Percentiles rank a stretch among this genome's conserved stretches.
Evolutionary conservation across 106 monocot genomes (phyloP).

Genomic region (Dendrobium officinale): DNA sequence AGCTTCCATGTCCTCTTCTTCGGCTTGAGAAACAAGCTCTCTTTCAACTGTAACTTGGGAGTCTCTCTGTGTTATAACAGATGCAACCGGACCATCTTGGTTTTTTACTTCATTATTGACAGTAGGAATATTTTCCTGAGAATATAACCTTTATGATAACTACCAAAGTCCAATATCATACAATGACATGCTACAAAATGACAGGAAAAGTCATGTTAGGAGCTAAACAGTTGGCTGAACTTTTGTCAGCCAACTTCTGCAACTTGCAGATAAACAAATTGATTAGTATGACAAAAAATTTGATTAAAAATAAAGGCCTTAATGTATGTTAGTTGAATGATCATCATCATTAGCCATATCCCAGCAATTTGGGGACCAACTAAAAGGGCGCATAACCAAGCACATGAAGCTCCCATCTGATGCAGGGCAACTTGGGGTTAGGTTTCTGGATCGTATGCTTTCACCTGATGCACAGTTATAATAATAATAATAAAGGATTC

Average conservation of each 20-base stretch:
- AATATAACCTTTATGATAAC: background rate
- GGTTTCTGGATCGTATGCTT: background rate
- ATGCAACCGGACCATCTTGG: conserved; percentile 47
- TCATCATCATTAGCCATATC: background rate
- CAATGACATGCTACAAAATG: background rate
- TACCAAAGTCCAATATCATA: background rate
- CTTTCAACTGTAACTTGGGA: conserved; percentile 94
- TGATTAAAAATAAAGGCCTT: background rate
- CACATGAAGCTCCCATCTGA: background rate
- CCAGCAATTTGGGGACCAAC: background rate
- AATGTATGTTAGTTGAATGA: background rate
- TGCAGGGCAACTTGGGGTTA: too few relatives aligned
- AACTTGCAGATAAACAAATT: background rate
- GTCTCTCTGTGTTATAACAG: conserved; percentile 45
- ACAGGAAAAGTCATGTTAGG: background rate
- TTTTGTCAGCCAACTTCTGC: background rate
- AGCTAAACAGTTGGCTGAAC: background rate
- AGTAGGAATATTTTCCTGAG: conserved; percentile 76
- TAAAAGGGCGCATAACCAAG: background rate
- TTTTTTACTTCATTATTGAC: conserved; percentile 40
- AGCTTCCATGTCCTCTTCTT: conserved; percentile 99
- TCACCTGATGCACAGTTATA: background rate
- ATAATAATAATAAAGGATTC: background rate
- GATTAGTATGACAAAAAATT: background rate
- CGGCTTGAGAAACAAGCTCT: conserved; percentile 91